phyloP scores from a whole-genome alignment of 805 yeast species.

The Kluyveromyces lactis region DNA sequence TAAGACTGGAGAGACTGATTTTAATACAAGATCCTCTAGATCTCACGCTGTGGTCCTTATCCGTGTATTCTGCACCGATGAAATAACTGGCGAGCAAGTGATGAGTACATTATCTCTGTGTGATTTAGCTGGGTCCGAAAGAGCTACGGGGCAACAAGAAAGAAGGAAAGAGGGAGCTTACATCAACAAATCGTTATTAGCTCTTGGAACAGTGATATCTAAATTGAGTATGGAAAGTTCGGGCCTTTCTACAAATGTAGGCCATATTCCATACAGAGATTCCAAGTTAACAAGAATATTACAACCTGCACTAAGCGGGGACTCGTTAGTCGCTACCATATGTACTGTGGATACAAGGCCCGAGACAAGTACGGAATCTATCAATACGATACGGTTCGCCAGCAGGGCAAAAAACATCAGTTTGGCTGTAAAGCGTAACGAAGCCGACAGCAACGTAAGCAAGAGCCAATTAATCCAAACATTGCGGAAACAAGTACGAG shows the following conservation, averaged over 20 bases:
- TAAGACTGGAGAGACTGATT: constrained; percentile 83
- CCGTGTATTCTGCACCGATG: constrained; percentile 40
- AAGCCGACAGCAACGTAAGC: constrained; percentile 24
- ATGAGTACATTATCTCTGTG: constrained; percentile 71
- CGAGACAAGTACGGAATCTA: constrained; percentile 63
- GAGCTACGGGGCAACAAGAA: constrained; percentile 57
- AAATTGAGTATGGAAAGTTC: constrained; percentile 45
- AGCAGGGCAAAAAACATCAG: constrained; percentile 84
- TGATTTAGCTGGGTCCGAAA: constrained; percentile 96
- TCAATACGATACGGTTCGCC: constrained; percentile 84
- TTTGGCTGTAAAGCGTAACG: constrained; percentile 53
- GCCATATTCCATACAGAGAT: constrained; percentile 87
- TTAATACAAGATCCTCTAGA: constrained; percentile 77
- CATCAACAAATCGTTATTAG: constrained; percentile 83
- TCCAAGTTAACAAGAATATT: constrained; percentile 82
- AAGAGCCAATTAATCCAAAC: constrained; percentile 47
- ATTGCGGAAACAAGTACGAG: constrained; percentile 51
- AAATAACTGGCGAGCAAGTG: constrained; percentile 30
- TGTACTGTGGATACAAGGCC: constrained; percentile 75
- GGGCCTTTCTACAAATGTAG: constrained; percentile 13
- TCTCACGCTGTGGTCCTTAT: constrained; percentile 86
- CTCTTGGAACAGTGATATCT: constrained; percentile 87
- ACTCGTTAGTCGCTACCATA: constrained; percentile 71
- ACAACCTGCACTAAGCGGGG: constrained; percentile 89
- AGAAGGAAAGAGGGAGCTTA: constrained; percentile 90